These are phyloP conservation scores for Phytophthora macrochlamydospora DNA, from an alignment of 352 stramenopile species.

Conservation along the genomic window DNA sequence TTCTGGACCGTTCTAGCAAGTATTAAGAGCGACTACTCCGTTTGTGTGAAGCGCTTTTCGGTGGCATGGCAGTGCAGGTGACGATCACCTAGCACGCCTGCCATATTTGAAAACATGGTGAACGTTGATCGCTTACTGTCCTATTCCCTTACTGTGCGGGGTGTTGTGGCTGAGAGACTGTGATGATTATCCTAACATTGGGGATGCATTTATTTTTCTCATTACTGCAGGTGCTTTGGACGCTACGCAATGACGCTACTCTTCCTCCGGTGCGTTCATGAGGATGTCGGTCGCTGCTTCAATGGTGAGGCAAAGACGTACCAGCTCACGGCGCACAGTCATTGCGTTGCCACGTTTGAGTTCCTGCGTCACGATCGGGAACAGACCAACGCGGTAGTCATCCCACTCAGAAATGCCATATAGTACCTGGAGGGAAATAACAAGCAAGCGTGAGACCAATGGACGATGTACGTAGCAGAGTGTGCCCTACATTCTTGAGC, in stretches of 20 bases:
- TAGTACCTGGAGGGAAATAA: conserved; percentile 43
- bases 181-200: conserved; percentile 4
- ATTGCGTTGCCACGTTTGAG: conserved; percentile 70
- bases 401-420: conserved; percentile 88
- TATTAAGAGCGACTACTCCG: conserved; percentile 26
- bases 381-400: conserved; percentile 80
- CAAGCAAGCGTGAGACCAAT: too few relatives aligned
- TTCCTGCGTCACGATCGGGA: conserved; percentile 76
- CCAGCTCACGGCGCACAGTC: conserved; percentile 79
- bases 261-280: conserved; percentile 28
- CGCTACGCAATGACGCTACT: conserved; percentile 8
- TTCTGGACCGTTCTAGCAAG: conserved; percentile 73
- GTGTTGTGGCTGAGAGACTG: too few relatives aligned
- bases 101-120: too few relatives aligned
- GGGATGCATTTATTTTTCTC: conserved; percentile 14
- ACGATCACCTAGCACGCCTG: too few relatives aligned
- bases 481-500: conserved; percentile 73
- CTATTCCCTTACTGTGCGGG: too few relatives aligned
- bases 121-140: too few relatives aligned
- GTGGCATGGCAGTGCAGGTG: too few relatives aligned
- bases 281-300: conserved; percentile 79
- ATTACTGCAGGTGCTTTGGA: neutral
- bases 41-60: too few relatives aligned
- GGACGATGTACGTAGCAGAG: neutral
- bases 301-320: conserved; percentile 78